Base-by-base conservation (phyloP, 768 basidiomycete species). In the Kondoa malvinella region DNA sequence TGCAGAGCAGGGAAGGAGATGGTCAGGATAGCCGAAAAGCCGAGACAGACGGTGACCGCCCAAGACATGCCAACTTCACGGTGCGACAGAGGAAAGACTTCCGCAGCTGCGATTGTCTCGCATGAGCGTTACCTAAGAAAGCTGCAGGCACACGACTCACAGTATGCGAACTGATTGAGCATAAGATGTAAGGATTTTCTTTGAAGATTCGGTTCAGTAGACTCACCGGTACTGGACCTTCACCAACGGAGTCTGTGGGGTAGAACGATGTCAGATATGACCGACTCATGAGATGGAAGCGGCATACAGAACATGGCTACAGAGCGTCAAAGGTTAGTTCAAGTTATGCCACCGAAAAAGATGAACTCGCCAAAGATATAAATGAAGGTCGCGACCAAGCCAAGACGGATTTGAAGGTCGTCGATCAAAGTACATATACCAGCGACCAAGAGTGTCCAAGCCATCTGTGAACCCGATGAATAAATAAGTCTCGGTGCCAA, bases 381-480 rank as follows among this genome's bases (percentile, higher is more conserved):
- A 34, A 68, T 68, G 66, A 68, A 68, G 68, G 33, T 14, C n/a
- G 67, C 59, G 64, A 56, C 16, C 21, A 31, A 3, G 30, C 2
- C 34, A 21, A 64, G 12, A 59, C 81, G 81, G 15, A 78, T 79
- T 14, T 76, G 73, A 3, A 34, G 56, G 3, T 69, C 59, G 1
- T 78, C 77, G 60, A 86, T 81, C 34, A 67, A 32, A 66, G 67
- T 67, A 27, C 67, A 56, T 16, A 66, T n/a, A 2, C 87, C 88
- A 15, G 87, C 83, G n/a, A 84, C 83, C 21, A 89, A 81, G 29
- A 89, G 78, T n/a, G 84, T 85, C 78, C 83, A 81, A 0, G 86
- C 84, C 88, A 89, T 89, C 69, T 82, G 82, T 0, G 87, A 87
- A 81, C 88, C 88, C 0, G 86, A 87, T 72, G 83, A 83, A 34